Base-by-base conservation (phyloP, 2,329 filamentous ascomycete genomes). In the Ilyonectria mors-panacis region DNA sequence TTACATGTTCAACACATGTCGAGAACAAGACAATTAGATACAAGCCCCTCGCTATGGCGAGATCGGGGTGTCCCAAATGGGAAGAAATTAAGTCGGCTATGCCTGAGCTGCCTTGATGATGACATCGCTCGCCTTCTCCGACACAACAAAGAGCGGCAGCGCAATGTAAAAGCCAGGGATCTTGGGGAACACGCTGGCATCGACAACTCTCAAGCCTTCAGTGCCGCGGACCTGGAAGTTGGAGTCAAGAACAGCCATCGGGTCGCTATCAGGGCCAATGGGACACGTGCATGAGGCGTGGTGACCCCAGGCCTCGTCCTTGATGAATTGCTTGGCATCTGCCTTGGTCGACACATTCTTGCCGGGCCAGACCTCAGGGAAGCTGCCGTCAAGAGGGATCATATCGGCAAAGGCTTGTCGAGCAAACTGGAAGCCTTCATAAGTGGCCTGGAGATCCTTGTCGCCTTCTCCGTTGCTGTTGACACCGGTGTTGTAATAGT, bases 171-270 rank as follows among this genome's bases (percentile, higher is more conserved):
- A 73, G 1, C 73, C 73, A 7, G 73, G 73, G 2, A 75, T 75
- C 50, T 73, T 75, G 2, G 75, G 73, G 21, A 87, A 91, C 1
- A 87, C 82, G 26, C 83, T 86, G 1, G 88, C 89, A 79, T 92
- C 89, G 0, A 92, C 89, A 3, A 91, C 89, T 30, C 89, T 81
- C 56, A 92, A 75, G 0, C 86, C 85, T 0, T 82, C 77, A 0
- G 89, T 85, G 0, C 88, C 88, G 9, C 85, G 80, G 1, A 92
- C 89, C 13, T 84, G 81, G 75, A 91, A 90, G 56, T 86, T 81
- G 0, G 80, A 82, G 75, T 91, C 87, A 54, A 91, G 75, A 5
- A 91, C 88, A 1, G 87, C 88, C 76, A 83, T 84, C 1, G 81
- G 77, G 72, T 91, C 87, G 19, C 79, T 80, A 28, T 87, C 85